These are phyloP conservation scores for Metarhizium humberi DNA, from an alignment of 2,329 filamentous ascomycete genomes.

Conservation along the genomic window DNA sequence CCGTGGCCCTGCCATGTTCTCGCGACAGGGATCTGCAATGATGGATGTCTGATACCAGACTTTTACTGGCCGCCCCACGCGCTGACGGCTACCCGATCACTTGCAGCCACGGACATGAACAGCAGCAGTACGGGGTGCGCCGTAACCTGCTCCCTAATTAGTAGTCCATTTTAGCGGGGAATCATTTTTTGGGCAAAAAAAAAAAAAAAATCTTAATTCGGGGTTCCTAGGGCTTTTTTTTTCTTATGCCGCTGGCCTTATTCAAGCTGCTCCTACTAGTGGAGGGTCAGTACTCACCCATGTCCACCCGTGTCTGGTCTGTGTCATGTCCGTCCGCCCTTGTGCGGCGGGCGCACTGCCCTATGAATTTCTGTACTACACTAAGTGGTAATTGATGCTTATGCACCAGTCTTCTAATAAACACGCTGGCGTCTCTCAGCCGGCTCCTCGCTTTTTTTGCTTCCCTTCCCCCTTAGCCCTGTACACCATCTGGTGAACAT, in stretches of 20 bases:
- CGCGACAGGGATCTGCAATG: no score
- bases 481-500: constrained; percentile 10
- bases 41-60: no score
- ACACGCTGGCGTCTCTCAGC: not conserved
- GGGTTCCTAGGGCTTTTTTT: no score
- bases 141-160: no score
- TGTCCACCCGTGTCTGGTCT: not conserved
- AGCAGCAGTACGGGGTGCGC: no score
- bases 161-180: no score
- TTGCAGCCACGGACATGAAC: no score
- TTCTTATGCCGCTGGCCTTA: no score
- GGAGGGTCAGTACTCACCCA: not conserved
- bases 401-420: not conserved
- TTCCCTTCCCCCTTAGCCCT: constrained; percentile 1
- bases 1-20: no score
- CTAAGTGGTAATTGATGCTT: not conserved
- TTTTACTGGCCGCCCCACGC: not conserved
- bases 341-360: not conserved
- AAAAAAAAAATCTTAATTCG: no score
- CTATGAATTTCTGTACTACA: no score
- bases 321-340: not conserved
- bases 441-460: not conserved
- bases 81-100: not conserved
- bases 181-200: no score
- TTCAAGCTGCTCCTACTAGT: not conserved